Base-by-base conservation (phyloP, 2,329 filamentous ascomycete genomes). In the Periconia sp. region DNA sequence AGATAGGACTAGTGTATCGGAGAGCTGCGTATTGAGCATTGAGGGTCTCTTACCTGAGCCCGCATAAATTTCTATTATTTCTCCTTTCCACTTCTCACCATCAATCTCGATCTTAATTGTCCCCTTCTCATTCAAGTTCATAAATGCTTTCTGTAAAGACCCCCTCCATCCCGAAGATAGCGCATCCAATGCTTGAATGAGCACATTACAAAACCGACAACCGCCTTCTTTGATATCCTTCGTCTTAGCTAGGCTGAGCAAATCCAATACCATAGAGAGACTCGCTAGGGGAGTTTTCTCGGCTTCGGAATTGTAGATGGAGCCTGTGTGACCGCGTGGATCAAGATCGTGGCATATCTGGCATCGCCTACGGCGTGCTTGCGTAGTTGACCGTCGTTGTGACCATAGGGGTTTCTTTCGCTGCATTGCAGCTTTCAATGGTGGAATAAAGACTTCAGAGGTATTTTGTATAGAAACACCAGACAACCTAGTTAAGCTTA, bases 311-410 rank as follows among this genome's bases (percentile, higher is more conserved):
- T 58, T 52, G 45, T 64, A 62, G 0, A 61, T 43, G n/a, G 66
- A 60, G 41, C 55, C 66, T 30, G 58, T 14, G 55, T 71, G 68
- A 9, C 57, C 62, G 15, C 65, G 57, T 1, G 68, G 64, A 47
- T 70, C 62, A 27, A 71, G 57, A 45, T 69, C 66, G 47, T 70
- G 60, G 55, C 70, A 72, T 9, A 50, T 58, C 23, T 54, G 60
- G 52, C 68, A 72, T 54, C 50, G 58, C 46, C 56, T 66, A n/a
- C 63, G 61, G n/a, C 62, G 59, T 17, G 52, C 41, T 52, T 58
- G 59, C 1, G 52, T 46, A 2, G 60, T 54, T 11, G 58, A 59
- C 7, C 56, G 52, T 17, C 55, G 49, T 2, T 57, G 55, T 19
- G 60, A 59, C 23, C 63, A 59, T 23, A 65, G 58, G 20, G 62